Base-by-base conservation (phyloP, 2,329 filamentous ascomycete genomes). In the Rutstroemia sp. region DNA sequence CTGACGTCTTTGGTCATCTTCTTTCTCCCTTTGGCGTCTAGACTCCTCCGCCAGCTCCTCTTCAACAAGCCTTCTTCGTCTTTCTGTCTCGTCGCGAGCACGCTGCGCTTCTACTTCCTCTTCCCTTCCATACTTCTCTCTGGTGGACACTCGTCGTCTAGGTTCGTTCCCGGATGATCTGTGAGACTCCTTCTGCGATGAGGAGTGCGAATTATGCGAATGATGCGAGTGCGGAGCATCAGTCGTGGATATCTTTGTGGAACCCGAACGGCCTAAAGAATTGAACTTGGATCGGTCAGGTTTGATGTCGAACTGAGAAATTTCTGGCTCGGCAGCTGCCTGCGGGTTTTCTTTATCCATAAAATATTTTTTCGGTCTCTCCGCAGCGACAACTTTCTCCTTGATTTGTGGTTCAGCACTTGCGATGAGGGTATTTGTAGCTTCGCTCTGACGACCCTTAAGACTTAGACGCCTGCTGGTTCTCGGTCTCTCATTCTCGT, bases 81-180 rank as follows among this genome's bases (percentile, higher is more conserved):
- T 63, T 27, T 65, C 64, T 10, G 58, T 54, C 42, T 67, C 65
- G n/a, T 53, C 61, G 12, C 64, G 56, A 14, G 55, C 54, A 23
- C 59, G 55, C 41, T 62, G 58, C 3, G 61, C 61, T 51, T 67
- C 65, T 39, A 54, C 61, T 9, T 66, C 67, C 52, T 65, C 62
- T 23, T 63, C 65, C 3, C 44, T 54, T 23, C 57, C 56, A 30
- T 63, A 58, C 10, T 56, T 61, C 14, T 61, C 62, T 27, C 48
- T 59, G 16, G 46, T 30, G 51, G 59, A 27, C 49, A 52, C 27
- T 59, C 50, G 44, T 38, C 49, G 57, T 54, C 38, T 55, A 25
- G 47, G 53, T 27, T 62, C 46, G 58, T 58, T 49, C n/a, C 25
- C 44, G 19, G 38, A 50, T 21, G 46, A 34, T 45, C 25, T n/a